A percentile compares a stretch with the other conserved stretches of the same genome.
Conservation (phyloP, 2,329 filamentous ascomycete species). For the Verruconis gallopava region DNA sequence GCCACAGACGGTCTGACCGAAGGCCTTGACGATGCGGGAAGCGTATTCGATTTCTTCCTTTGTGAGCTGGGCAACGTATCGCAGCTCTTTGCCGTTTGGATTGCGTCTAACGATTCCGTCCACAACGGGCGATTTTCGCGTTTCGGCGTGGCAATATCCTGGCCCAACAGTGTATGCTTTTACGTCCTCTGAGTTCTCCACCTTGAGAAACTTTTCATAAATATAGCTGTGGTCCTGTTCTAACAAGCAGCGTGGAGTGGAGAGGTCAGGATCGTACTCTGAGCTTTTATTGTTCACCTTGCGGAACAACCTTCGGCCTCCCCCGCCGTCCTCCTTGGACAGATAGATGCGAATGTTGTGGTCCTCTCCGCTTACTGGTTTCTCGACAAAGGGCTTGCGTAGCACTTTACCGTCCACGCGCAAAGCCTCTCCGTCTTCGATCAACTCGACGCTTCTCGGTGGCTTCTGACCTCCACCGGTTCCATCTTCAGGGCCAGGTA, state of each 20-base stretch:
- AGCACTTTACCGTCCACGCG: constrained; percentile 73
- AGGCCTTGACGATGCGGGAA: constrained; percentile 76
- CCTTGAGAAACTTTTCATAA: constrained; percentile 92
- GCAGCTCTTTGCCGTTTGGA: constrained; percentile 91
- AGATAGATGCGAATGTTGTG: constrained; percentile 99
- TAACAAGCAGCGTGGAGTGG: constrained; percentile 64
- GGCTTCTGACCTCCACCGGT: constrained; percentile 43
- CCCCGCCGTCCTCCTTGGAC: constrained; percentile 71
- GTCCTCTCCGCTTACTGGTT: constrained; percentile 94
- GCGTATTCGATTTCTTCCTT: constrained; percentile 76
- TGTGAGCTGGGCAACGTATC: constrained; percentile 79
- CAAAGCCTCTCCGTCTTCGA: constrained; percentile 82
- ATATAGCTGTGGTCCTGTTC: constrained; percentile 77
- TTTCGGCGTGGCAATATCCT: constrained; percentile 90
- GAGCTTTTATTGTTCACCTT: constrained; percentile 99
- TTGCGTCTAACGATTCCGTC: constrained; percentile 93
- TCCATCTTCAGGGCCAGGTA: constrained; percentile 59
- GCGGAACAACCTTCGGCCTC: constrained; percentile 81
- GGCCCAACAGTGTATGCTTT: constrained; percentile 96
- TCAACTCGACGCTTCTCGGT: constrained; percentile 61
- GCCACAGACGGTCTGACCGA: constrained; percentile 89
- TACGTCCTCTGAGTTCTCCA: constrained; percentile 95
- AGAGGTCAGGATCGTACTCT: constrained; percentile 71
- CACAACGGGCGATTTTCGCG: constrained; percentile 90
- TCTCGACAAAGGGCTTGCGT: constrained; percentile 93